Evolutionary conservation across 768 basidiomycete species (phyloP).

Genomic region (Phaffia australis): DNA sequence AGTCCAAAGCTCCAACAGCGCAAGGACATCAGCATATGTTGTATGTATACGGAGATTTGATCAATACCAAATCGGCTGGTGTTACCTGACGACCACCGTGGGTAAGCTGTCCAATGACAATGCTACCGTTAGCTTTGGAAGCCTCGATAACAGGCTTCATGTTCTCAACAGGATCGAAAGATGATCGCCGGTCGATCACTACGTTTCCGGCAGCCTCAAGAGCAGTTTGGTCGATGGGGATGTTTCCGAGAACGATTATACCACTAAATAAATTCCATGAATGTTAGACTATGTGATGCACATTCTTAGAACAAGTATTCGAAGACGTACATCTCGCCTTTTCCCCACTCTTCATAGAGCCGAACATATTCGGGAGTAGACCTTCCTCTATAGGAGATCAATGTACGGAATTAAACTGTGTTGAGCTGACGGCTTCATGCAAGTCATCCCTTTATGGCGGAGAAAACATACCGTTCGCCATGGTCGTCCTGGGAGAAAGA

Average conservation of each 20-base stretch:
- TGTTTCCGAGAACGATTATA: slow-evolving; percentile 28
- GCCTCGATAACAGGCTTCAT: slow-evolving; percentile 32
- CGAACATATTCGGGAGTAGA: slow-evolving; percentile 33
- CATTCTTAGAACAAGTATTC: slow-evolving; percentile 13
- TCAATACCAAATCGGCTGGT: not conserved
- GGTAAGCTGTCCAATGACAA: slow-evolving; percentile 35
- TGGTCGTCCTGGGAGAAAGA: not conserved
- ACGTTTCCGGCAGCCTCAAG: slow-evolving; percentile 35
- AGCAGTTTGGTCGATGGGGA: slow-evolving; percentile 30
- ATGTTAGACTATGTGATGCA: not conserved
- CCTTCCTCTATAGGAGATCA: slow-evolving; percentile 29
- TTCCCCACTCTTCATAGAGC: slow-evolving; percentile 35
- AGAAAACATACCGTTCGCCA: not conserved
- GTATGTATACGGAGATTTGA: not conserved
- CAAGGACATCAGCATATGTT: slow-evolving; percentile 1
- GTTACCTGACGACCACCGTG: slow-evolving; percentile 31
- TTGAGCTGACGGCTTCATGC: not conserved
- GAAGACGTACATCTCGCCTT: slow-evolving; percentile 33
- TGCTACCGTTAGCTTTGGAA: slow-evolving; percentile 30
- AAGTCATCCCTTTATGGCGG: slow-evolving; percentile 27
- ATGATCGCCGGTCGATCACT: slow-evolving; percentile 30
- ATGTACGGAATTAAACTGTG: too few species aligned
- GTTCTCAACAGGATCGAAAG: slow-evolving; percentile 38
- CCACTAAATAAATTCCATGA: not conserved
- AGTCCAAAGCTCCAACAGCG: slow-evolving; percentile 21